A percentile compares a stretch with the other conserved stretches of the same genome.
Evolutionary conservation across 2,329 filamentous ascomycete genomes (phyloP).

Genomic region (Fusarium pseudoanthophilum): DNA sequence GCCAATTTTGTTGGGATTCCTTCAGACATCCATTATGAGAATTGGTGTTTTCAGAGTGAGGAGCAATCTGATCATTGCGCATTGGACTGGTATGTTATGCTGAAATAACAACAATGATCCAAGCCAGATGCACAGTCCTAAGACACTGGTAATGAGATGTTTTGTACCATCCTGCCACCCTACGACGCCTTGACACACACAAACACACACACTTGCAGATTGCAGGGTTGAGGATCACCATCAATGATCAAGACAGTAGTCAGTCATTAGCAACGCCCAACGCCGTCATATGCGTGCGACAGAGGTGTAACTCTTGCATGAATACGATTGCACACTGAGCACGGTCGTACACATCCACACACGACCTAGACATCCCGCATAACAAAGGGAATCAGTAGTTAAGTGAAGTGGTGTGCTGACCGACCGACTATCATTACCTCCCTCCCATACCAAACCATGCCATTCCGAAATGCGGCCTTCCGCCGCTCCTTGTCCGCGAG

Average conservation of each 20-base stretch:
- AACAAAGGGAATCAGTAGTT: constrained; percentile 2
- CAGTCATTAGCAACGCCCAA: constrained; percentile 7
- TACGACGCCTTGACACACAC: neutral
- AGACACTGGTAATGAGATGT: constrained; percentile 17
- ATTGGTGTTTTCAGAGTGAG: neutral
- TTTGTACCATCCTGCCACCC: neutral
- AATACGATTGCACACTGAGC: constrained; percentile 23
- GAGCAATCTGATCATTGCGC: neutral
- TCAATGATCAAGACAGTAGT: constrained; percentile 1
- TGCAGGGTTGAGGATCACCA: constrained; percentile 5
- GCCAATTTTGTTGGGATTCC: constrained; percentile 18
- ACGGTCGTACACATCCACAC: constrained; percentile 19
- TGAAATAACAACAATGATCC: constrained; percentile 4
- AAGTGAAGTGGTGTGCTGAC: constrained; percentile 18
- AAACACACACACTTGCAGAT: neutral
- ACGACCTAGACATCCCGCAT: constrained; percentile 3
- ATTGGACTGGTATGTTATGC: neutral
- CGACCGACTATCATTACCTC: neutral
- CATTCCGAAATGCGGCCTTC: constrained; percentile 26
- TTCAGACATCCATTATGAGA: constrained; percentile 17
- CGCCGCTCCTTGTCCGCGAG: constrained; percentile 17
- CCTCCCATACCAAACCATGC: neutral
- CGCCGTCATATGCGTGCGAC: constrained; percentile 25
- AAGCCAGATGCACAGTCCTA: constrained; percentile 9
- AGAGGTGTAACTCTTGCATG: constrained; percentile 13